Percentiles rank a stretch among this genome's conserved stretches.
Evolutionary conservation across 78 protist genomes (phyloP).

Genomic region (Creolimax fragrantissima): DNA sequence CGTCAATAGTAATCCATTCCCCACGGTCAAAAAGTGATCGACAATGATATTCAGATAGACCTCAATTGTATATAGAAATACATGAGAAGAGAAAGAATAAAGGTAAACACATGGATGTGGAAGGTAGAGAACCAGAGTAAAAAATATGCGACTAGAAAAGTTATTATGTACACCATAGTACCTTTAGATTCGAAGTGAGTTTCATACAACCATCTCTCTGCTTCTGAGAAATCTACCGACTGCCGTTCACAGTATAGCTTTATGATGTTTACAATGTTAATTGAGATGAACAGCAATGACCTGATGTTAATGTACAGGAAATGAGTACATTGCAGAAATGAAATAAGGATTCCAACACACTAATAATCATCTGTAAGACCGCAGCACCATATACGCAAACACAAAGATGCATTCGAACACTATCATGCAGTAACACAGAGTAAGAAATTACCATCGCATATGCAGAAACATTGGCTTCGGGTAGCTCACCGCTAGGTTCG

Average conservation of each 20-base stretch:
- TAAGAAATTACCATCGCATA: neutral
- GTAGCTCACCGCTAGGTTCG: neutral
- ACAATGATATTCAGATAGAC: neutral
- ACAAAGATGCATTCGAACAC: neutral
- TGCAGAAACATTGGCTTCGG: neutral
- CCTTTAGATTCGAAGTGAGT: neutral
- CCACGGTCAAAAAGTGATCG: neutral
- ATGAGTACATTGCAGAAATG: too few species aligned
- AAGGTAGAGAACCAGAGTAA: too few species aligned
- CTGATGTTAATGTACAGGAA: too few species aligned
- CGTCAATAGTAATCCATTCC: neutral
- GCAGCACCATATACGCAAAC: too few species aligned
- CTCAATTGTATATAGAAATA: neutral
- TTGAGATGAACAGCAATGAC: neutral
- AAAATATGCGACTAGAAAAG: too few species aligned
- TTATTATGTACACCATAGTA: too few species aligned
- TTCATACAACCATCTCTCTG: neutral
- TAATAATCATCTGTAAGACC: too few species aligned
- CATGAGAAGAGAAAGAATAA: too few species aligned
- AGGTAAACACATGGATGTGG: too few species aligned
- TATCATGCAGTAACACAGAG: neutral
- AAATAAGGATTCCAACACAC: too few species aligned
- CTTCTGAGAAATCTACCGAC: neutral
- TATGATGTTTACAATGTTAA: neutral
- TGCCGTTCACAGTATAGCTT: neutral